phyloP scores from a whole-genome alignment of 148 eudicot species.

The Camellia sinensis region DNA sequence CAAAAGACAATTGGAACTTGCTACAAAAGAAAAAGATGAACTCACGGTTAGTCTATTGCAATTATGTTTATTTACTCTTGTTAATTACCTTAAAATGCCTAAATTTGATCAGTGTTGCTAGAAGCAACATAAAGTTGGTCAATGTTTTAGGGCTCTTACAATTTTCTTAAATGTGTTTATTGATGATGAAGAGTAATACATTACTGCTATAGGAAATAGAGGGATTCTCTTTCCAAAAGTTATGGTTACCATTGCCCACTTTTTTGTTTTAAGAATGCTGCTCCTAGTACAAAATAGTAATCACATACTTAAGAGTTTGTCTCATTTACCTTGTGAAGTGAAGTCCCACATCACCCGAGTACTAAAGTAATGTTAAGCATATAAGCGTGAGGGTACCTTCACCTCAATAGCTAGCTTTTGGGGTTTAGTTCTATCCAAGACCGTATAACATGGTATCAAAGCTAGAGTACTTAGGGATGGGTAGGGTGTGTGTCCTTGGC shows the following conservation, averaged over 20 bases:
- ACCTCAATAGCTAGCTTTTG: too few species aligned
- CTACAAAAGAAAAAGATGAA: conserved; percentile 59
- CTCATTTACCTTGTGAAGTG: not conserved
- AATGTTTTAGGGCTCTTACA: not conserved
- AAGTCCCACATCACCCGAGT: not conserved
- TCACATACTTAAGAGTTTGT: not conserved
- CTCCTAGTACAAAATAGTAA: not conserved
- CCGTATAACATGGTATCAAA: too few species aligned
- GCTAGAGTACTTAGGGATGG: too few species aligned
- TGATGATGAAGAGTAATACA: not conserved
- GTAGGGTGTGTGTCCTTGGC: too few species aligned
- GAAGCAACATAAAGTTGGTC: not conserved
- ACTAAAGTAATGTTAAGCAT: too few species aligned
- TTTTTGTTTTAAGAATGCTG: not conserved
- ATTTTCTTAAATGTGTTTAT: not conserved
- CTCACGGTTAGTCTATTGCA: conserved; percentile 50
- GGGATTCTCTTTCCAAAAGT: not conserved
- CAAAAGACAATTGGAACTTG: conserved; percentile 54
- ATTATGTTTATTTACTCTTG: not conserved
- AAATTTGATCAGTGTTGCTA: not conserved
- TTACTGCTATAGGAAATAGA: not conserved
- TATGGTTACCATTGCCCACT: not conserved
- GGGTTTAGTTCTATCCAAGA: too few species aligned
- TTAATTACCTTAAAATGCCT: not conserved
- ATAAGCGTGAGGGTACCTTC: too few species aligned